Base-by-base conservation (phyloP, 768 basidiomycete genomes). In the Cyclocybe aegerita region DNA sequence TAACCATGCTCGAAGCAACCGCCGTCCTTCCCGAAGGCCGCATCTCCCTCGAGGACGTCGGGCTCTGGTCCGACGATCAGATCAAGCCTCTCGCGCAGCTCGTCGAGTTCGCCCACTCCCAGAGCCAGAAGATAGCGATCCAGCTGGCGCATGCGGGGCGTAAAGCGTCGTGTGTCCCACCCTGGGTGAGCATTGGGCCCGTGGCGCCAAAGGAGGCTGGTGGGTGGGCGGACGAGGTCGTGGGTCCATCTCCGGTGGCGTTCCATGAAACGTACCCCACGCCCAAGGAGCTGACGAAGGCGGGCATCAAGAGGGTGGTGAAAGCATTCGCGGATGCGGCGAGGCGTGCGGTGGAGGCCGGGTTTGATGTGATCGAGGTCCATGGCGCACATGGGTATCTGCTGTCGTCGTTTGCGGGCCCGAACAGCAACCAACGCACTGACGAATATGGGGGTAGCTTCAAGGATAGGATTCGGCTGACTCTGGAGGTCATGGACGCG, bases 91-190 rank as follows among this genome's bases (percentile, higher is more conserved):
- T 46, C 42, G 49, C 12, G 36, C 57, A 45, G 53, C 54, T 52
- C 50, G 46, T 49, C 83, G 78, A 83, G 55, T 86, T 87, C 48
- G 84, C 83, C 16, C 84, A 87, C 60, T 77, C 80, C 1, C 83
- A 85, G 56, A 78, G 75, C 43, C 80, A 85, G 61, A 81, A 82
- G 43, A 77, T 90, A 15, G 88, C 71, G 6, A 82, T 90, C 45
- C 89, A 91, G 54, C 75, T 90, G 11, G 82, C 76, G 0, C 88
- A 91, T 55, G 83, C 86, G 0, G 88, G 88, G 1, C 73, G 88
- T 15, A 90, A 90, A 62, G 86, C 78, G 0, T 81, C 80, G 11
- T 82, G 75, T 0, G 62, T 78, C 14, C 77, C 81, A 1, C 85
- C 86, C 0, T 90, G 84, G 83, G 58, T 85, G 36, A 45, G 66